Conservation (phyloP, 73 alveolate species). For the Paramecium biaurelia region DNA sequence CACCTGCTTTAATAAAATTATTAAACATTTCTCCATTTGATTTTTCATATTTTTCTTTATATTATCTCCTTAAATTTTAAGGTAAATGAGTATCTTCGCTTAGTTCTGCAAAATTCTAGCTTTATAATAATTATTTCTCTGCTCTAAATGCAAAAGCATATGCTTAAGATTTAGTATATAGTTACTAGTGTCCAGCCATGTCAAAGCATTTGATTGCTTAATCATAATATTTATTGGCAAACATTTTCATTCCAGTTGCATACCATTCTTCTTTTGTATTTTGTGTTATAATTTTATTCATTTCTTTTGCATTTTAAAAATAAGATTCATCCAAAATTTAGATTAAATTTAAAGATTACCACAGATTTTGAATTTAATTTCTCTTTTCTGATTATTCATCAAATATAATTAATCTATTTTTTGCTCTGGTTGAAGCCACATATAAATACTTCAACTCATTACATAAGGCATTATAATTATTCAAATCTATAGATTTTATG, state of each 20-base stretch:
- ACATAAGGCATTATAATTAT: slow-evolving; percentile 63
- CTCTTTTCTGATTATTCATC: slow-evolving; percentile 75
- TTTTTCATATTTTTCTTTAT: slow-evolving; percentile 55
- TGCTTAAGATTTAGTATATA: slow-evolving; percentile 72
- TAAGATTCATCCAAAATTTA: not conserved
- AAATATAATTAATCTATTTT: slow-evolving; percentile 78
- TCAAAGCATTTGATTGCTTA: slow-evolving; percentile 81
- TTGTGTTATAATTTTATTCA: not conserved
- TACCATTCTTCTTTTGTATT: slow-evolving; percentile 72
- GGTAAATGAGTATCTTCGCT: slow-evolving; percentile 45
- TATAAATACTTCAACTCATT: slow-evolving; percentile 83
- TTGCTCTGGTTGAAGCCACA: slow-evolving; percentile 90
- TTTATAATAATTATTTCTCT: not conserved
- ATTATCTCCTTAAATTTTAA: slow-evolving; percentile 55
- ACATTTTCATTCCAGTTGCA: slow-evolving; percentile 76
- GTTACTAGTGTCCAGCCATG: slow-evolving; percentile 68
- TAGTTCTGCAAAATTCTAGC: slow-evolving; percentile 30
- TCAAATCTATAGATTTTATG: not conserved
- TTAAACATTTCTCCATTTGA: slow-evolving; percentile 36
- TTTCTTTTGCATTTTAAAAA: not conserved
- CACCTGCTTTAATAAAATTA: slow-evolving; percentile 69
- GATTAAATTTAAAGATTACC: slow-evolving; percentile 76
- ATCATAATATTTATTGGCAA: slow-evolving; percentile 80
- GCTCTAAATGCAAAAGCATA: slow-evolving; percentile 71
- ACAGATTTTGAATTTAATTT: slow-evolving; percentile 63